These are phyloP conservation scores for Fusarium luffae DNA, from an alignment of 2,329 filamentous ascomycete species.

Conservation along the genomic window DNA sequence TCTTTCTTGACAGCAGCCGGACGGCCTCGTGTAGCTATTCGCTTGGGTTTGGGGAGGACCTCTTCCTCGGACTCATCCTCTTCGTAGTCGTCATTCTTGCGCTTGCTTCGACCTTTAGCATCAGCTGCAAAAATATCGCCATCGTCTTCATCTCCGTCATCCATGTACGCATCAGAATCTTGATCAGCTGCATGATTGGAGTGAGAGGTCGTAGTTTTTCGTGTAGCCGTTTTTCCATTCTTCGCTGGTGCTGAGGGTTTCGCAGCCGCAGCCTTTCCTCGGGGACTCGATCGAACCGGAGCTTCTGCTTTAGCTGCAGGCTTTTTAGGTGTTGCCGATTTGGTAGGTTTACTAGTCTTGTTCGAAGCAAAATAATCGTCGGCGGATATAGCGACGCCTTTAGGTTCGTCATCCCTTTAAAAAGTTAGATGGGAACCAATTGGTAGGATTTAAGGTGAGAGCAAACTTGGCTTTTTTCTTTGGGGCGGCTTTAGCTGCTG, in stretches of 20 bases:
- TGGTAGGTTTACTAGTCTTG: slow-evolving; percentile 55
- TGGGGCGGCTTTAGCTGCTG: slow-evolving; percentile 57
- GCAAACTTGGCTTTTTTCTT: slow-evolving; percentile 68
- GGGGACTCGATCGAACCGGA: slow-evolving; percentile 65
- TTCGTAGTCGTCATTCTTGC: slow-evolving; percentile 78
- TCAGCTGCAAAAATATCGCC: slow-evolving; percentile 88
- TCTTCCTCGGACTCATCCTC: slow-evolving; percentile 81
- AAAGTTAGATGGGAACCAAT: slow-evolving; percentile 7
- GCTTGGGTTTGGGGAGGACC: slow-evolving; percentile 68
- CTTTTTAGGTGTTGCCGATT: slow-evolving; percentile 56
- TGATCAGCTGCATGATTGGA: slow-evolving; percentile 58
- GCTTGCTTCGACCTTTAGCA: slow-evolving; percentile 71
- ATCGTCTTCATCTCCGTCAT: slow-evolving; percentile 76
- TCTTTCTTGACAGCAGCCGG: slow-evolving; percentile 35
- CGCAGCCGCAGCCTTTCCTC: slow-evolving; percentile 55
- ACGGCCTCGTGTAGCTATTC: slow-evolving; percentile 59
- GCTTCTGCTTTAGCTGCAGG: slow-evolving; percentile 54
- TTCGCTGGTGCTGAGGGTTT: slow-evolving; percentile 46
- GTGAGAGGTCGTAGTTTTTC: slow-evolving; percentile 55
- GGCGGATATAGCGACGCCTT: slow-evolving; percentile 64
- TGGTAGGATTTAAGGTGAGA: not conserved
- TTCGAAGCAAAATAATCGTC: slow-evolving; percentile 67
- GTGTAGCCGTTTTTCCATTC: slow-evolving; percentile 53
- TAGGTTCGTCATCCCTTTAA: slow-evolving; percentile 54
- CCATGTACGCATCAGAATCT: slow-evolving; percentile 68